Percentiles rank a stretch among this genome's conserved stretches.
These are phyloP conservation scores for Linnemannia elongata DNA, from an alignment of 192 early-diverging fungal species.

Conservation along the genomic window DNA sequence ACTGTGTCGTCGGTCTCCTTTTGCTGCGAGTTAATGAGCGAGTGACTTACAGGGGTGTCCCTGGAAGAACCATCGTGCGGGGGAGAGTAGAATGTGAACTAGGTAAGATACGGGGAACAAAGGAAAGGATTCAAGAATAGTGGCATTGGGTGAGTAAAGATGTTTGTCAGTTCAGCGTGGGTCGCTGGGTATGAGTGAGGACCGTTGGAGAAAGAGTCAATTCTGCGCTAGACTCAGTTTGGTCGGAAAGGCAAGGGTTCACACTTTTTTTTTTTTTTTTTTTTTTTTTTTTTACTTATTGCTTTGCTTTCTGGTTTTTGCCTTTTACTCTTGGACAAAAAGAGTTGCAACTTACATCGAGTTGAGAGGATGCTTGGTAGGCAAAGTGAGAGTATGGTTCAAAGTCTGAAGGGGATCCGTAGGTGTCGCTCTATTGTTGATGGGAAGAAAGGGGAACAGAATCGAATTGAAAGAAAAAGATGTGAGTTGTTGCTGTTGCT, in stretches of 20 bases:
- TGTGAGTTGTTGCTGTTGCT: neutral
- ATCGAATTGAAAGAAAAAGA: neutral
- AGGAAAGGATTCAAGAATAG: neutral
- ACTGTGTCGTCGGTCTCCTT: neutral
- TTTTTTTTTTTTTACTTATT: constrained; percentile 8
- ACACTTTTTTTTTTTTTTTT: constrained; percentile 4
- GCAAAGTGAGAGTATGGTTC: constrained; percentile 49
- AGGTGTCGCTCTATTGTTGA: constrained; percentile 36
- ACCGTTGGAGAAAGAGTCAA: neutral
- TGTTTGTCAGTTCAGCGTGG: neutral
- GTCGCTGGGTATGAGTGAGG: neutral
- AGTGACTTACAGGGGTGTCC: constrained; percentile 23
- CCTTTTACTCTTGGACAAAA: neutral
- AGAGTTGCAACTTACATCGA: constrained; percentile 41
- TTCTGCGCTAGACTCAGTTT: neutral
- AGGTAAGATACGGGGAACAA: neutral
- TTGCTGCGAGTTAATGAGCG: neutral
- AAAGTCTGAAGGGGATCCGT: constrained; percentile 34
- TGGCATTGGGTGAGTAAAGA: neutral
- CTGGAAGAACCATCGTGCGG: constrained; percentile 29
- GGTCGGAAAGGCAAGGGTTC: constrained; percentile 3
- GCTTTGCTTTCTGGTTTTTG: neutral
- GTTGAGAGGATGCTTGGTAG: constrained; percentile 34
- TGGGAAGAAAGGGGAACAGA: neutral
- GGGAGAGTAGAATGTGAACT: constrained; percentile 44